Base-by-base conservation (phyloP, 768 basidiomycete genomes). In the Lactifluus hygrophoroides region DNA sequence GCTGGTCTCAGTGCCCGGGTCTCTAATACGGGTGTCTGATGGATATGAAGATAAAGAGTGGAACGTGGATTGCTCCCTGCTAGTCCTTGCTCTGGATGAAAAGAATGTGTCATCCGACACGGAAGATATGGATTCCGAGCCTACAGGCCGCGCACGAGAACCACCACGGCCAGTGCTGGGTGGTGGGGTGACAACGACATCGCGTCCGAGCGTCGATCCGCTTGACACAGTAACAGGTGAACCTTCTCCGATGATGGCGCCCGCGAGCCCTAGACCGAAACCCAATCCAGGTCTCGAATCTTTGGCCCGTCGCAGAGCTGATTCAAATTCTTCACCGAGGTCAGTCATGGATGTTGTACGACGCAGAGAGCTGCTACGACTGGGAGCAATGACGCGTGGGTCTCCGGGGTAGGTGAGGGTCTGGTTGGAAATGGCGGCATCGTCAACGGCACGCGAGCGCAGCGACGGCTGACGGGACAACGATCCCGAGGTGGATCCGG, bases 331-430 rank as follows among this genome's bases (percentile, higher is more conserved):
- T 56, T 81, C 74, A 70, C 76, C 88, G n/a, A 92, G 73, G 65
- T 91, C 89, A 0, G 85, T 85, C 73, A 87, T 77, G 0, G 86
- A 90, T 44, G 81, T 85, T n/a, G 85, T 87, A 43, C 86, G 74
- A 37, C 81, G 73, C 25, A 83, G 62, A 1, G 77, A 79, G 57
- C 78, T 79, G 65, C 80, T 81, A 16, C 82, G 76, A 54, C 83
- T 82, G 3, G 86, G 83, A 8, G 80, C 80, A 59, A 92, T 91
- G 14, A 82, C 83, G 8, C 89, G 80, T 17, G 80, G 77, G 64
- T 88, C 89, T 3, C 86, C 85, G 7, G 80, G 83, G 67, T 89
- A 88, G 6, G 87, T 72, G 61, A 86, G 86, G 11, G 80, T 79
- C 50, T 82, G 79, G 35, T 80, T 78, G 8, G 80, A 79, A 25